Evolutionary conservation across 1,284 basidiomycete genomes (phyloP), one percentile per base, ranked within the genome.

Genomic region (Athelia sp.): DNA sequence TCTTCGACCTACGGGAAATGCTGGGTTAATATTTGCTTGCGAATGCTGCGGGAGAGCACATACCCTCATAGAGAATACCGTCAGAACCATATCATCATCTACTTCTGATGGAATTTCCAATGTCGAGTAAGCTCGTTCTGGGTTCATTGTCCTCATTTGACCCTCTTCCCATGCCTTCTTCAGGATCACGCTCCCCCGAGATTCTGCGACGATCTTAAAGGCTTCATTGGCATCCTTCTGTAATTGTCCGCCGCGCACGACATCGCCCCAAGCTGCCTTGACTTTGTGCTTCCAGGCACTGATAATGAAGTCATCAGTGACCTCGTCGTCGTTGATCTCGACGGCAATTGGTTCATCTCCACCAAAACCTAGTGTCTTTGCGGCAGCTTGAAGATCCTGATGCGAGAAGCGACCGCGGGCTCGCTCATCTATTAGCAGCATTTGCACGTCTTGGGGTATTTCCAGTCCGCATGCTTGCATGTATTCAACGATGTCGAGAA

Each of bases 21-120:
- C 13, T 47, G 36, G 48, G 43, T 44, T 26, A 50, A 32, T 38
- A 35, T 34, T 32, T 15, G 13, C 50, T 18, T n/a, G n/a, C 45
- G 29, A 21, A 14, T n/a, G 36, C 36, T n/a, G n/a, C 36, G 21
- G 22, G 29, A 50, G 4, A 46, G 42, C 23, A 71, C 85, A 49
- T 59, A 90, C 90, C 67, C 89, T 70, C 73, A 94, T 77, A 43
- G 75, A 68, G 60, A 76, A 93, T 9, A 92, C 76, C 2, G 82
- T 84, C 47, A 90, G 75, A 29, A 94, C 61, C 75, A 90, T 86
- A 11, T 72, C 68, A 49, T 95, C 92, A 46, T 91, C 89, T 6
- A 84, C 75, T 14, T 84, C 84, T 45, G 71, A 68, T 6, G 83
- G 82, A 35, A 87, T 73, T 54, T 88, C 88, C 40, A 95, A 71